These are phyloP conservation scores for Singerocomus inundabilis DNA, from an alignment of 1,284 basidiomycete genomes.

Conservation along the genomic window DNA sequence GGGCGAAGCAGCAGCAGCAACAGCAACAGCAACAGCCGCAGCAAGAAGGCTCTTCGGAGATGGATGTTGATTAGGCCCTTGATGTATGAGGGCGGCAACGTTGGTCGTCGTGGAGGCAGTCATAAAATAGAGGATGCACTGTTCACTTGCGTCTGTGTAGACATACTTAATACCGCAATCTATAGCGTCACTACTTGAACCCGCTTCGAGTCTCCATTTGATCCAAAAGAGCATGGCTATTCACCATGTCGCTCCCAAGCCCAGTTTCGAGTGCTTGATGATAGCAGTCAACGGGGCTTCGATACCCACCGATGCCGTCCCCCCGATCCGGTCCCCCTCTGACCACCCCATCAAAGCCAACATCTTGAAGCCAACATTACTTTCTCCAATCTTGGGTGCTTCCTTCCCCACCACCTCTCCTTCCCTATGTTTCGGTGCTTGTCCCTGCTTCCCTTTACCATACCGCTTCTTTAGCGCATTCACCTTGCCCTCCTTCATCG, in stretches of 20 bases:
- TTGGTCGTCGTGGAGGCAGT: not conserved
- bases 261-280: slow-evolving; percentile 73
- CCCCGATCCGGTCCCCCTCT: slow-evolving; percentile 67
- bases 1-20: slow-evolving; percentile 33
- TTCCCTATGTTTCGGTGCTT: slow-evolving; percentile 53
- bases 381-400: slow-evolving; percentile 70
- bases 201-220: too few species aligned
- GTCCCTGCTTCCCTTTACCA: slow-evolving; percentile 18
- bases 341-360: slow-evolving; percentile 77
- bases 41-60: slow-evolving; percentile 65
- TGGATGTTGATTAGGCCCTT: slow-evolving; percentile 71
- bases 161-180: slow-evolving; percentile 15
- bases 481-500: slow-evolving; percentile 61
- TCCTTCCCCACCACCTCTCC: slow-evolving; percentile 77
- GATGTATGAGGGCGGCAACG: too few species aligned
- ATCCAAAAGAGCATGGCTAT: not conserved
- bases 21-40: slow-evolving; percentile 35
- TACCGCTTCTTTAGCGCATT: slow-evolving; percentile 48
- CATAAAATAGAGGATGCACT: not conserved
- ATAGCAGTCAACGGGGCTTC: slow-evolving; percentile 69
- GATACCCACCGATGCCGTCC: slow-evolving; percentile 49
- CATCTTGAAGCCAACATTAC: slow-evolving; percentile 77
- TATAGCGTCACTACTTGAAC: slow-evolving; percentile 10
- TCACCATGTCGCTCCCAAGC: slow-evolving; percentile 54
- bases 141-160: slow-evolving; percentile 5